Evolutionary conservation across 768 basidiomycete genomes (phyloP).

Genomic region (Mrakia frigida): DNA sequence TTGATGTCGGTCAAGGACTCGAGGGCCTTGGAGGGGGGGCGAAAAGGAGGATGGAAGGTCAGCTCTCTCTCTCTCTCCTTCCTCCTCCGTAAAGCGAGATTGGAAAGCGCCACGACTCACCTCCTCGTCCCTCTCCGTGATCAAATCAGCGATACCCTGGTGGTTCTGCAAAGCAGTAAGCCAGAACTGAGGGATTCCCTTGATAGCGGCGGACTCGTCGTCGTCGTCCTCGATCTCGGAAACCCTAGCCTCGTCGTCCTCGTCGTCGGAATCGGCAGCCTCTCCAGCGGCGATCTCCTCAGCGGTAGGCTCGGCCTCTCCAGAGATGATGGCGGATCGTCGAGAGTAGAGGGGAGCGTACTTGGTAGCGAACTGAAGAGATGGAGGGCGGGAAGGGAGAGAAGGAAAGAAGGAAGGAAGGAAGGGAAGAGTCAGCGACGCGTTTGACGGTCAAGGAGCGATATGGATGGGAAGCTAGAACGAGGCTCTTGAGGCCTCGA

Average conservation of each 20-base stretch:
- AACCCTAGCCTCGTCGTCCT: conserved; percentile 50
- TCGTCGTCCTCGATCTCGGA: conserved; percentile 36
- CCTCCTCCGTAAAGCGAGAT: no score
- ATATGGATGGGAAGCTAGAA: no score
- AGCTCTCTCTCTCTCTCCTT: not conserved
- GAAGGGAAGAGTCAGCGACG: not conserved
- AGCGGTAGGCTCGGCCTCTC: conserved; percentile 61
- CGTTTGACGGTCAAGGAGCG: no score
- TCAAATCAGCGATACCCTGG: conserved; percentile 63
- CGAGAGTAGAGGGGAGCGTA: conserved; percentile 76
- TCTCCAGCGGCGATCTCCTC: conserved; percentile 82
- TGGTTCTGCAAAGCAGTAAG: conserved; percentile 93
- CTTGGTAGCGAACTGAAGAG: conserved; percentile 46
- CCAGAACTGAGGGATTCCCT: conserved; percentile 93
- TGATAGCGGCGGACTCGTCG: conserved; percentile 40
- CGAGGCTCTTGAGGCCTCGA: no score
- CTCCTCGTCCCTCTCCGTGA: conserved; percentile 82
- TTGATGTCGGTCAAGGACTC: conserved; percentile 74
- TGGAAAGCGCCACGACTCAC: no score
- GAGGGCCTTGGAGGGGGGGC: conserved; percentile 55
- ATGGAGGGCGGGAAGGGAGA: not conserved
- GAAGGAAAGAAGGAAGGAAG: not conserved
- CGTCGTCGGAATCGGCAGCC: conserved; percentile 60
- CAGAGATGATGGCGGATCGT: conserved; percentile 74
- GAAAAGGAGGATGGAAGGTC: not conserved